Base-by-base conservation (phyloP, 306 rosid species). In the Trifolium dubium region DNA sequence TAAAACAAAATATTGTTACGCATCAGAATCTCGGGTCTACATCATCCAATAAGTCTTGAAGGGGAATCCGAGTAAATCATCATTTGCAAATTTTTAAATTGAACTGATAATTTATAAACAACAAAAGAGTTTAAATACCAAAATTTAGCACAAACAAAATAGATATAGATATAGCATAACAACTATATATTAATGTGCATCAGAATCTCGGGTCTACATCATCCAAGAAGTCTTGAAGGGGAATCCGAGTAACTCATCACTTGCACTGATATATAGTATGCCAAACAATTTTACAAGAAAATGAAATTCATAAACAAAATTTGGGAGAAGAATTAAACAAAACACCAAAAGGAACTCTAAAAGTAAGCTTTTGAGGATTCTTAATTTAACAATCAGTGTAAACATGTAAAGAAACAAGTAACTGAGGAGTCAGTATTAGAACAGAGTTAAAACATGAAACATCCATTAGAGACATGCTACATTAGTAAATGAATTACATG, bases 181-280 rank as follows among this genome's bases (percentile, higher is more conserved):
- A 66, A 80, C 13, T 44, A 41, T 1, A 10, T 6, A 0, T 7
- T n/a, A 4, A 46, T 11, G 64, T 51, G 84, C 88, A 89, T 89
- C 94, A 83, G 94, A 84, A 72, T 60, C 97, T 89, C 91, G 87
- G 73, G 72, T 59, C 69, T 81, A 83, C 98, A 89, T 84, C 97
- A 88, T 81, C 77, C 92, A 69, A 6, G 44, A 79, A 56, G 82
- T 74, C 90, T 72, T 86, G 92, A 83, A 83, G 89, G 89, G 91
- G 93, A 90, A 90, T 85, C 92, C 88, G 86, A 88, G 91, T 75
- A 77, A 35, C 66, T 88, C 92, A 6, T 86, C 90, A 80, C 76
- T 60, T 72, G 80, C 87, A 60, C 49, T 39, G 23, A 53, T 17
- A 5, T 14, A 5, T 1, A 56, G 2, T 5, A 3, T 56, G 50